Evolutionary conservation across 2,329 filamentous ascomycete genomes (phyloP), one percentile per base, ranked within the genome.

Genomic region (Cladophialophora psammophila): DNA sequence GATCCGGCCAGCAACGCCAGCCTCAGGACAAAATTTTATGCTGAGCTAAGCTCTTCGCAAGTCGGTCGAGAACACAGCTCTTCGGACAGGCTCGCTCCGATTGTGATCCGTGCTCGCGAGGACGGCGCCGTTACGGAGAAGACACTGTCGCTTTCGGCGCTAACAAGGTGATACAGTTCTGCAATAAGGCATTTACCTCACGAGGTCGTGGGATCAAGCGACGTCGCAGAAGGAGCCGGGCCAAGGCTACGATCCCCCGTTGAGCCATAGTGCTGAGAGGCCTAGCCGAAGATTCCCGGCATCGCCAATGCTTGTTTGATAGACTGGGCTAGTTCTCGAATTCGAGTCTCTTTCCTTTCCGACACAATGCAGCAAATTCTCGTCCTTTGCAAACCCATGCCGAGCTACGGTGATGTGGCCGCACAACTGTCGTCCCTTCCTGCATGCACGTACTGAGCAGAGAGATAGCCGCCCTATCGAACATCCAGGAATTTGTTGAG

Each of bases 261-360:
- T 26, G 45, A 50, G 45, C 45, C 18, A 48, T 20, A 20, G 18
- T 2, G 42, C 42, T 50, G 8, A 38, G 9, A 18, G 18, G 12
- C 18, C 45, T 50, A 50, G 45, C 45, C 45, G 45, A 50, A 50
- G 18, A 50, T 50, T 50, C 45, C 45, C 45, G 45, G 45, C 18
- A 5, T 50, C n/a, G 18, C 45, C 9, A 12, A 20, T 20, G 45
- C 45, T 50, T 50, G 45, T 20, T 50, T 50, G 45, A 50, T 50
- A 26, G 7, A 26, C 42, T 9, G 5, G 9, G 9, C 9, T 38
- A 13, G 36, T 38, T 38, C 3, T 38, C 36, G 36, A 13, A 9
- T 7, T 38, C 36, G 36, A 10, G 8, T 38, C 7, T 38, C 36
- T 38, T 38, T 26, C 26, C 26, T 26, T 26, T 26, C 26, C 26